Percentiles rank a stretch among this genome's conserved stretches.
phyloP scores from a whole-genome alignment of 495 filamentous ascomycete species.

The Delitschia confertaspora region DNA sequence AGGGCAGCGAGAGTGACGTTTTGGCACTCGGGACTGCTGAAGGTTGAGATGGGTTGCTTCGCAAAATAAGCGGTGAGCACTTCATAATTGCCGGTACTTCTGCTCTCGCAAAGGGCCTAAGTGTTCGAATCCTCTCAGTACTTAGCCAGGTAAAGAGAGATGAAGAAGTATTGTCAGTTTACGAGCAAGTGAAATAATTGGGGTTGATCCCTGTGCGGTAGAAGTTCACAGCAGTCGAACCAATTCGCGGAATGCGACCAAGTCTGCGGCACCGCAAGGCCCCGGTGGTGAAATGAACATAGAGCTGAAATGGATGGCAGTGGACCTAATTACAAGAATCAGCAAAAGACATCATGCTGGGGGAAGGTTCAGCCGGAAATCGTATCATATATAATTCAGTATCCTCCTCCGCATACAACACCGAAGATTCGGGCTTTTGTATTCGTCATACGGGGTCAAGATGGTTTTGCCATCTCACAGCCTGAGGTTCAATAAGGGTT shows the following conservation, averaged over 20 bases:
- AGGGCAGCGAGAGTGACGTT: conserved; percentile 2
- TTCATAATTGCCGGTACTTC: conserved; percentile 8
- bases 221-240: conserved; percentile 7
- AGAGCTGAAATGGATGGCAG: conserved; percentile 13
- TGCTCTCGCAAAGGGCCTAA: conserved; percentile 1
- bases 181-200: neutral
- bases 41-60: neutral
- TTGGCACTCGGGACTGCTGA: neutral
- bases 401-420: conserved; percentile 21
- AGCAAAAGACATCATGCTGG: neutral
- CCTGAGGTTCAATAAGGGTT: too few species aligned
- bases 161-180: neutral
- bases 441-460: conserved; percentile 12
- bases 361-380: neutral
- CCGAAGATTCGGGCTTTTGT: neutral
- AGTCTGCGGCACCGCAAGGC: conserved; percentile 10
- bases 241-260: conserved; percentile 13
- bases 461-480: conserved; percentile 3
- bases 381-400: conserved; percentile 13
- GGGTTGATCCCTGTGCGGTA: conserved; percentile 14
- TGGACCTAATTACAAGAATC: conserved; percentile 6
- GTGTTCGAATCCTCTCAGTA: neutral
- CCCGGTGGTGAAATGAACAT: conserved; percentile 5
- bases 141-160: conserved; percentile 15
- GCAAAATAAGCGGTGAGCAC: conserved; percentile 10